phyloP scores from a whole-genome alignment of 2,329 filamentous ascomycete species.

The Raffaelea albimanens region DNA sequence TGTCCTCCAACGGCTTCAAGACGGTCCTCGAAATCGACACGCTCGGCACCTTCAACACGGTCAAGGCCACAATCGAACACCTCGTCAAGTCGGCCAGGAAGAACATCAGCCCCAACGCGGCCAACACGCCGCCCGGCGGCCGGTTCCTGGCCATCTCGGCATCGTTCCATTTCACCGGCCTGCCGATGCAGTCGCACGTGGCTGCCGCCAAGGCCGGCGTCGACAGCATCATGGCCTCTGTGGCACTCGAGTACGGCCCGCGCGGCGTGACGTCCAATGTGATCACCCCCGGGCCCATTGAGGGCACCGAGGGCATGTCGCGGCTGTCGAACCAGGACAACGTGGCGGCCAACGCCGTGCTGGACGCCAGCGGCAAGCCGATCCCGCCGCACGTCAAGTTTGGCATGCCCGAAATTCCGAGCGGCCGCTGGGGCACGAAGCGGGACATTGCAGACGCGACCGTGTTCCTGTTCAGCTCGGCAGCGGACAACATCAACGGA shows the following conservation, averaged over 20 bases:
- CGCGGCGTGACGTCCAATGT: conserved; percentile 80
- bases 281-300: conserved; percentile 80
- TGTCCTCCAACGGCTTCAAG: conserved; percentile 87
- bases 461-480: conserved; percentile 77
- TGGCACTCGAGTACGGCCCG: conserved; percentile 85
- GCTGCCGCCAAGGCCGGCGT: conserved; percentile 84
- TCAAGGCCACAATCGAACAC: conserved; percentile 83
- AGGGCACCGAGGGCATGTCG: conserved; percentile 71
- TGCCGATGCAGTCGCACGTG: conserved; percentile 82
- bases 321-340: conserved; percentile 37
- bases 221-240: conserved; percentile 70
- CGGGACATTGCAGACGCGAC: conserved; percentile 91
- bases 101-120: conserved; percentile 39
- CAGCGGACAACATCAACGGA: conserved; percentile 79
- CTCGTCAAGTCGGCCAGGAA: conserved; percentile 64
- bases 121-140: conserved; percentile 51
- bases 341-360: neutral
- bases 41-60: conserved; percentile 84
- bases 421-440: conserved; percentile 67
- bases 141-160: conserved; percentile 86
- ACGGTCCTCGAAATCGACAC: conserved; percentile 95
- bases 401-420: conserved; percentile 47
- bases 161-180: conserved; percentile 82
- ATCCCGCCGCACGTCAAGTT: conserved; percentile 19
- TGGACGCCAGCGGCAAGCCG: conserved; percentile 6